Evolutionary conservation across 1,139 yeast species (phyloP).

Genomic region (Waltiozyma sp.): DNA sequence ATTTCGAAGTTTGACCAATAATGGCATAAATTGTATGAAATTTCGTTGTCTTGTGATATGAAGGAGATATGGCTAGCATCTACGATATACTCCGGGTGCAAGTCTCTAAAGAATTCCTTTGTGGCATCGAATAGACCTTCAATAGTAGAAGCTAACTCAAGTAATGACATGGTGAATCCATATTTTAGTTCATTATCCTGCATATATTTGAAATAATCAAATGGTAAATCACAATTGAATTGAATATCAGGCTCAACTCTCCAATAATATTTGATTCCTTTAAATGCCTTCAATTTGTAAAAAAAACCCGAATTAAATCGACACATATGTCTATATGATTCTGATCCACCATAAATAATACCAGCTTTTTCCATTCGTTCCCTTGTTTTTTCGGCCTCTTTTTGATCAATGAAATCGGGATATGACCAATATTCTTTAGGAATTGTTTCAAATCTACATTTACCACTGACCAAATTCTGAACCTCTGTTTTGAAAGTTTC

Average conservation of each 20-base stretch:
- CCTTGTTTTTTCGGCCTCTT: slow-evolving; percentile 32
- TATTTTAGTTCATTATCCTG: slow-evolving; percentile 36
- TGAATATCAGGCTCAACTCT: slow-evolving; percentile 50
- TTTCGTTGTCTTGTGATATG: slow-evolving; percentile 35
- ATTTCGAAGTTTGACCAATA: slow-evolving; percentile 68
- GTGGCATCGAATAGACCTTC: slow-evolving; percentile 51
- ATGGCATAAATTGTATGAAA: slow-evolving; percentile 51
- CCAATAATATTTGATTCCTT: slow-evolving; percentile 54
- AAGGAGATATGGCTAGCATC: slow-evolving; percentile 38
- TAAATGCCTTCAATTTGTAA: slow-evolving; percentile 42
- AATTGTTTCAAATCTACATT: slow-evolving; percentile 49
- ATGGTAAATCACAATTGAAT: slow-evolving; percentile 41
- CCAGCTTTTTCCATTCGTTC: too few species aligned
- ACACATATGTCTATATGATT: slow-evolving; percentile 54
- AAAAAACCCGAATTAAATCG: slow-evolving; percentile 46
- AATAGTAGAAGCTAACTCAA: slow-evolving; percentile 43
- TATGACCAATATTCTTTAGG: slow-evolving; percentile 64
- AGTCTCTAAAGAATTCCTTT: slow-evolving; percentile 34
- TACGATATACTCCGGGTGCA: slow-evolving; percentile 36
- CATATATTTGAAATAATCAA: slow-evolving; percentile 45
- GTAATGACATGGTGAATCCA: slow-evolving; percentile 45
- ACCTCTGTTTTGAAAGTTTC: slow-evolving; percentile 35
- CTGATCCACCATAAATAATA: slow-evolving; percentile 46
- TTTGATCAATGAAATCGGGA: slow-evolving; percentile 51
- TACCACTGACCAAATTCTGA: slow-evolving; percentile 42